A percentile compares a stretch with the other conserved stretches of the same genome.
These are phyloP conservation scores for Penicillium antarcticum DNA, from an alignment of 495 filamentous ascomycete genomes.

Conservation along the genomic window DNA sequence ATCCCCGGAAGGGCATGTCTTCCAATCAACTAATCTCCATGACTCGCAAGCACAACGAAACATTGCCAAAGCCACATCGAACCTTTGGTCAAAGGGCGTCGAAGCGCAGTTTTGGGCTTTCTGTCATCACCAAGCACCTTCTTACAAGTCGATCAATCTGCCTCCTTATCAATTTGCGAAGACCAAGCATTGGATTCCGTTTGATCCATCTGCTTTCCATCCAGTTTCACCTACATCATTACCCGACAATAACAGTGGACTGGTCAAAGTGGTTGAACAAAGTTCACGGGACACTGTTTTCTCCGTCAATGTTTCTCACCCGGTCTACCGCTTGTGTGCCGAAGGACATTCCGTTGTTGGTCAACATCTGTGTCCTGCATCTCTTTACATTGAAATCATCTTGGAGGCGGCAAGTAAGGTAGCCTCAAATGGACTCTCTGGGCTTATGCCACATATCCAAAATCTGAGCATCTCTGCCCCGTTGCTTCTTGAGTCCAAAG, in stretches of 20 bases:
- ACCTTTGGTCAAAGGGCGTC: constrained; percentile 25
- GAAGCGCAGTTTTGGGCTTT: constrained; percentile 33
- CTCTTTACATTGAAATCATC: constrained; percentile 41
- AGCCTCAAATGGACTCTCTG: not conserved
- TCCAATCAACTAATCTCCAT: not conserved
- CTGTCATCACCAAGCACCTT: constrained; percentile 8
- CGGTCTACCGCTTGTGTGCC: not conserved
- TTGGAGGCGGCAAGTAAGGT: not conserved
- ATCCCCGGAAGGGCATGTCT: not conserved
- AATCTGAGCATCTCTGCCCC: not conserved
- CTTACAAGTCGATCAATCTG: constrained; percentile 15
- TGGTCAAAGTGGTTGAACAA: no score
- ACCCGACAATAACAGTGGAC: not conserved
- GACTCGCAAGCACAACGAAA: not conserved
- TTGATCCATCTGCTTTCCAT: not conserved
- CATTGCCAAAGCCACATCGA: constrained; percentile 14
- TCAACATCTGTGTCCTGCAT: constrained; percentile 36
- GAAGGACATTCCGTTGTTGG: constrained; percentile 36
- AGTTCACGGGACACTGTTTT: not conserved
- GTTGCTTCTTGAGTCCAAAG: not conserved
- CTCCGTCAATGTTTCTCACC: not conserved
- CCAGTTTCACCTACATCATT: not conserved
- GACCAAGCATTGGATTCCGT: constrained; percentile 30
- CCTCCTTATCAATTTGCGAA: constrained; percentile 39
- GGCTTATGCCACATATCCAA: not conserved